phyloP scores from a whole-genome alignment of 306 rosid species.

The Bauhinia variegata region DNA sequence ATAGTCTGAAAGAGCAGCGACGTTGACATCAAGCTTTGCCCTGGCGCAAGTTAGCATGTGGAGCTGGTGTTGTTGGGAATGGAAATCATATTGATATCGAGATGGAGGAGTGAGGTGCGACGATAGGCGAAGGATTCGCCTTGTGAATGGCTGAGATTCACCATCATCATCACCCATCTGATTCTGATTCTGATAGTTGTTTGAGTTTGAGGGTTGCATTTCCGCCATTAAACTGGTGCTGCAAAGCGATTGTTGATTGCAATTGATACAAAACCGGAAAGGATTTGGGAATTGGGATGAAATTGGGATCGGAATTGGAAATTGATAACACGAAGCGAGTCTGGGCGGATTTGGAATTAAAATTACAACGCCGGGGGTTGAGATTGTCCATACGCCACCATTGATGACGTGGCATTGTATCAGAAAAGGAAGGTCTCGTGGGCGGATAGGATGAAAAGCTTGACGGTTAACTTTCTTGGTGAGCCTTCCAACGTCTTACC shows the following conservation, averaged over 20 bases:
- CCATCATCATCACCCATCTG: conserved; percentile 31
- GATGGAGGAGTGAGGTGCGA: conserved; percentile 59
- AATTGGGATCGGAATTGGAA: too few species aligned
- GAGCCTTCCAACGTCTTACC: conserved; percentile 49
- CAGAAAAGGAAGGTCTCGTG: background rate
- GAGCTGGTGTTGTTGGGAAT: conserved; percentile 18
- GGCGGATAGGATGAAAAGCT: background rate
- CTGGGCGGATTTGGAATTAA: too few species aligned
- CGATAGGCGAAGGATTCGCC: conserved; percentile 64
- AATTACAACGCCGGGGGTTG: too few species aligned
- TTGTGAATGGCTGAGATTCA: conserved; percentile 34
- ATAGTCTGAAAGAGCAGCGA: conserved; percentile 41
- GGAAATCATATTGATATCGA: too few species aligned
- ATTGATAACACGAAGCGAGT: too few species aligned
- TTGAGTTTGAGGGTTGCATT: too few species aligned
- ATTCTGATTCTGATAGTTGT: too few species aligned
- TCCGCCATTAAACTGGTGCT: too few species aligned
- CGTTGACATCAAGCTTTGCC: conserved; percentile 52
- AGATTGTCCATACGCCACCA: conserved; percentile 27
- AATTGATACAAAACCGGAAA: too few species aligned
- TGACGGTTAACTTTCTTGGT: conserved; percentile 27
- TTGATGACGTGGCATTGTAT: conserved; percentile 37
- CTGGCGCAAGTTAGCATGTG: conserved; percentile 50
- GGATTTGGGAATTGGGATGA: too few species aligned
- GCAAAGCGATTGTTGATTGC: too few species aligned